phyloP scores from a whole-genome alignment of 2,329 filamentous ascomycete genomes.

The Coniochaeta pulveracea region DNA sequence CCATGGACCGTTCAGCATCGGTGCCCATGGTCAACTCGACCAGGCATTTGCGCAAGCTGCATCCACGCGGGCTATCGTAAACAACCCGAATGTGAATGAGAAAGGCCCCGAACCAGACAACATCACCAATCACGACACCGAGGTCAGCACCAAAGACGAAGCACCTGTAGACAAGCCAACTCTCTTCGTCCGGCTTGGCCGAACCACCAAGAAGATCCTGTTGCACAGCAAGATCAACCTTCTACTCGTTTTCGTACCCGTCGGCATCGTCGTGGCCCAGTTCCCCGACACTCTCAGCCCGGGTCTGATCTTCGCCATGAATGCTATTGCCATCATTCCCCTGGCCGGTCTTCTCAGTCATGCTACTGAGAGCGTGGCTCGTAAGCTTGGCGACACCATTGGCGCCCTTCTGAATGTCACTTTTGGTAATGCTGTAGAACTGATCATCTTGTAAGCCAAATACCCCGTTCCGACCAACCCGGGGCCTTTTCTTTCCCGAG shows the following conservation, averaged over 20 bases:
- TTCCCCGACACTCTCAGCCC: constrained; percentile 18
- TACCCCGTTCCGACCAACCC: background rate
- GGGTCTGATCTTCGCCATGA: constrained; percentile 45
- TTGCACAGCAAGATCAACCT: constrained; percentile 54
- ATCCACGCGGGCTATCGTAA: constrained; percentile 3
- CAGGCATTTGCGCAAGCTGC: constrained; percentile 2
- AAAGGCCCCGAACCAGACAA: too few species aligned
- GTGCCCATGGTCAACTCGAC: background rate
- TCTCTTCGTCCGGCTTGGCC: constrained; percentile 24
- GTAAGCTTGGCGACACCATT: constrained; percentile 43
- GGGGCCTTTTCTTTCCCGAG: background rate
- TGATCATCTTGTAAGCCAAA: constrained; percentile 38
- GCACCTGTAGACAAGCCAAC: constrained; percentile 8
- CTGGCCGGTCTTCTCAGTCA: constrained; percentile 45
- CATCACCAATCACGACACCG: background rate
- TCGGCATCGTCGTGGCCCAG: constrained; percentile 47
- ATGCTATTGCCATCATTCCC: constrained; percentile 49
- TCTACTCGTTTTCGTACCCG: constrained; percentile 58
- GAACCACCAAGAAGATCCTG: constrained; percentile 39
- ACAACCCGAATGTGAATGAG: constrained; percentile 2
- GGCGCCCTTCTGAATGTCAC: constrained; percentile 51
- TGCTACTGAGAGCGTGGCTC: constrained; percentile 48
- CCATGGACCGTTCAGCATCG: too few species aligned
- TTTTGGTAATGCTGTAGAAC: constrained; percentile 50
- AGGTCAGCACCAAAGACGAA: background rate